These are phyloP conservation scores for Rhodosporidiobolus odoratus DNA, from an alignment of 768 basidiomycete species.

Conservation along the genomic window DNA sequence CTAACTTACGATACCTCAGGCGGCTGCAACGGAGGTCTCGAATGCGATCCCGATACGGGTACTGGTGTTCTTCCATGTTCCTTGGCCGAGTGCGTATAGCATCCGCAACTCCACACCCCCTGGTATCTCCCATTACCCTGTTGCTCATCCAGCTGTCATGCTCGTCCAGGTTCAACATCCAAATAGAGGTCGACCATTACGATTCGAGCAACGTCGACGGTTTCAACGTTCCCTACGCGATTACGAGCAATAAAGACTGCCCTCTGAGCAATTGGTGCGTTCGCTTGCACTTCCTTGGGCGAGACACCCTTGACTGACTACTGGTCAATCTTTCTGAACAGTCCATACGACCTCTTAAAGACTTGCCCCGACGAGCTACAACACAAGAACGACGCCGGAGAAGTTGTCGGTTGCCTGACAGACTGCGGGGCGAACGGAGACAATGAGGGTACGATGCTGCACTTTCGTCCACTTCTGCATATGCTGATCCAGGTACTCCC, in stretches of 20 bases:
- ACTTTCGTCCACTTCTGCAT: not conserved
- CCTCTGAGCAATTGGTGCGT: constrained; percentile 15
- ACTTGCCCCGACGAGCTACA: constrained; percentile 16
- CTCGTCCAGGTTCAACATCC: not conserved
- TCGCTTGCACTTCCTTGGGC: not conserved
- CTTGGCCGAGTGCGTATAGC: not conserved
- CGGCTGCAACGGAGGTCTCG: constrained; percentile 18
- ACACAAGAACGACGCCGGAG: constrained; percentile 4
- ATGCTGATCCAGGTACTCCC: not conserved
- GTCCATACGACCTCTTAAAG: constrained; percentile 1
- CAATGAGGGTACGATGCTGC: not conserved
- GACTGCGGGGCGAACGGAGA: constrained; percentile 3
- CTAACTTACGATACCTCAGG: not conserved
- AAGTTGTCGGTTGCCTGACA: constrained; percentile 25
- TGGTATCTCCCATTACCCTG: too few species aligned
- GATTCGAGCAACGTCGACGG: not conserved
- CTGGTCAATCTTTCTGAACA: not conserved
- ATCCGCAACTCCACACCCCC: too few species aligned
- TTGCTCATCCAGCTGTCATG: too few species aligned
- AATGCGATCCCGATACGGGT: not conserved
- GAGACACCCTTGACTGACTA: not conserved
- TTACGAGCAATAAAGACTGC: constrained; percentile 16
- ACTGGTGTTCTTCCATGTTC: not conserved
- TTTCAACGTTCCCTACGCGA: constrained; percentile 12
- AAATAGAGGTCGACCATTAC: not conserved